These are phyloP conservation scores for Conringia planisiliqua DNA, from an alignment of 345 rosid species.

Conservation along the genomic window DNA sequence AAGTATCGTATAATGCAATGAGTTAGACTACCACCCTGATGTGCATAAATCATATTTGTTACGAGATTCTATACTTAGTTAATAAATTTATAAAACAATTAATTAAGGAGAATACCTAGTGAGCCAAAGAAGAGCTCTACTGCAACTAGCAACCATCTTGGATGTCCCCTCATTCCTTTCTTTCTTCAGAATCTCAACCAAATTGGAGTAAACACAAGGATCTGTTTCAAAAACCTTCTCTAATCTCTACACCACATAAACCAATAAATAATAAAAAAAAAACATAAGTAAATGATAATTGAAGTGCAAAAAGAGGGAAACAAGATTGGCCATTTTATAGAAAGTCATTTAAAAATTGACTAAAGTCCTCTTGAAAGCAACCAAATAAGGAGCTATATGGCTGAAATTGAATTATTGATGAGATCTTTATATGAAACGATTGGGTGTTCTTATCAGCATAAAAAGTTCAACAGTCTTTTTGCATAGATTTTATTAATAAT, in stretches of 20 bases:
- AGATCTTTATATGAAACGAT: conserved; percentile 9
- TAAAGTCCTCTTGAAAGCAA: conserved; percentile 23
- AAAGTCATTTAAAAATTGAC: conserved; percentile 13
- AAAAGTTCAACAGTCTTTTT: conserved; percentile 13
- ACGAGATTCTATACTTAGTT: not conserved
- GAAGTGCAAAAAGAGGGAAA: not conserved
- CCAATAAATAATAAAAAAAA: not conserved
- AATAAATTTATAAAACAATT: not conserved
- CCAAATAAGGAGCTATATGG: conserved; percentile 15
- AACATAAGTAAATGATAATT: not conserved
- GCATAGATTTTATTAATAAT: not conserved
- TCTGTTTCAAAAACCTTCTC: conserved; percentile 56
- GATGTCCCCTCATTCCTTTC: conserved; percentile 57
- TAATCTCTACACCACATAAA: conserved; percentile 53
- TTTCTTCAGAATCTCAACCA: conserved; percentile 71
- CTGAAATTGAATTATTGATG: conserved; percentile 1
- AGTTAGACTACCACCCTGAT: not conserved
- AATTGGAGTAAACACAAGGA: conserved; percentile 52
- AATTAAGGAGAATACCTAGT: conserved; percentile 51
- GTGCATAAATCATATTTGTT: not conserved
- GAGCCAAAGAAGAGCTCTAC: conserved; percentile 89
- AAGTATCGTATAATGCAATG: not conserved
- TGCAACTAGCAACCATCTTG: conserved; percentile 55
- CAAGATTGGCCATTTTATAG: not conserved
- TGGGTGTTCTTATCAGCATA: conserved; percentile 17